Conservation (phyloP, 1,284 basidiomycete genomes). For the Cystobasidium slooffiae region DNA sequence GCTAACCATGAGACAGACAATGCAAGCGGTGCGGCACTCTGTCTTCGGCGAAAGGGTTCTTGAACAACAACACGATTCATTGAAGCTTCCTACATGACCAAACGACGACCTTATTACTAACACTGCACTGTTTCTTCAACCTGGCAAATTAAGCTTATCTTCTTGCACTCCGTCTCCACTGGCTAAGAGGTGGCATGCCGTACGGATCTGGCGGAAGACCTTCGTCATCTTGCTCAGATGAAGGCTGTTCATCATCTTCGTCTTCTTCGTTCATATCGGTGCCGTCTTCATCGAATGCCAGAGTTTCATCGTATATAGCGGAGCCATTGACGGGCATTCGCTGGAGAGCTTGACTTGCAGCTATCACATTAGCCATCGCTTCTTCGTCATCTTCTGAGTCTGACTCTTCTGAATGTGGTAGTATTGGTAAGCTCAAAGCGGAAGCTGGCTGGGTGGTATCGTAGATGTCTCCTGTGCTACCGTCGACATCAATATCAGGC, state of each 20-base stretch:
- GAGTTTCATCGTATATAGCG: neutral
- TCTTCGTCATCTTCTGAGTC: slow-evolving; percentile 21
- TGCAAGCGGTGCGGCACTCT: no score
- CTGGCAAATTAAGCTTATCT: neutral
- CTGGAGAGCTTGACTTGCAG: slow-evolving; percentile 13
- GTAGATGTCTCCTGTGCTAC: no score
- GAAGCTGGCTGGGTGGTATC: neutral
- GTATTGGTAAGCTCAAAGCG: neutral
- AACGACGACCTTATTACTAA: neutral
- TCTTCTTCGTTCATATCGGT: slow-evolving; percentile 1
- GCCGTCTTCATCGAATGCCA: neutral
- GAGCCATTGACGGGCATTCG: neutral
- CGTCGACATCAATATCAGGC: no score
- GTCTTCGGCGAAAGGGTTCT: neutral
- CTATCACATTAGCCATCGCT: neutral
- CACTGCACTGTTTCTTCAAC: neutral
- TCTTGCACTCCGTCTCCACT: slow-evolving; percentile 14
- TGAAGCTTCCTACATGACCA: neutral
- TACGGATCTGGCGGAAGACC: slow-evolving; percentile 12
- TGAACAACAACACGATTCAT: neutral
- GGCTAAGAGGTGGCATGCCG: slow-evolving; percentile 26
- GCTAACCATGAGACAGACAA: no score
- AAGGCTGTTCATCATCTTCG: neutral
- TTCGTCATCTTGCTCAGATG: slow-evolving; percentile 3
- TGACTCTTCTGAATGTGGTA: slow-evolving; percentile 12